Conservation (phyloP, 495 filamentous ascomycete genomes). For the Daldinia childiae region DNA sequence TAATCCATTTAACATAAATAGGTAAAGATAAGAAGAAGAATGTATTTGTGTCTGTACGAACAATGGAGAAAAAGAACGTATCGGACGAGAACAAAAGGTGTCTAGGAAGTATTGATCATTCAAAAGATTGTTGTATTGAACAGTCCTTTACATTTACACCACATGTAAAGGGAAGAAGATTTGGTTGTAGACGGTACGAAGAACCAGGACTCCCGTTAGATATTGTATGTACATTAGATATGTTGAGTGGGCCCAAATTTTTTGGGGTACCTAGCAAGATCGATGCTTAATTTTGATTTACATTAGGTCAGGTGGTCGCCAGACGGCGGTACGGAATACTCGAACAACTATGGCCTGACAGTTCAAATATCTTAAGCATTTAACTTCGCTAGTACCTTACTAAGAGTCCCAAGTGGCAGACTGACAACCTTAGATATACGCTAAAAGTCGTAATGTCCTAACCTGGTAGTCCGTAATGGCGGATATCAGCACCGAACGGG, state of each 20-base stretch:
- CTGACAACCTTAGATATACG: background rate
- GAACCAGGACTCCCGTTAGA: background rate
- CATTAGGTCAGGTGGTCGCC: slow-evolving; percentile 26
- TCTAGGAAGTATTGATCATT: background rate
- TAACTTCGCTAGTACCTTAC: background rate
- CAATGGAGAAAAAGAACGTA: slow-evolving; percentile 27
- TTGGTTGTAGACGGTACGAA: background rate
- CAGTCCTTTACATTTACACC: too few relatives aligned
- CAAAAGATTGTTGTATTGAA: background rate
- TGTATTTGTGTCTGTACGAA: background rate
- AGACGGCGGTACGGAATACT: slow-evolving; percentile 16
- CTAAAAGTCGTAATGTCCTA: background rate
- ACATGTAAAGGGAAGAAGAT: background rate
- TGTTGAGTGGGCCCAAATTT: slow-evolving; percentile 9
- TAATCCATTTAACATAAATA: background rate
- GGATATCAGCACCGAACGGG: background rate
- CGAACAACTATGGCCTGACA: background rate
- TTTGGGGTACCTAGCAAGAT: slow-evolving; percentile 4
- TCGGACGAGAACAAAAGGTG: slow-evolving; percentile 21
- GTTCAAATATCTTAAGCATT: background rate
- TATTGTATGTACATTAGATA: background rate
- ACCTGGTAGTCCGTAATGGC: slow-evolving; percentile 7
- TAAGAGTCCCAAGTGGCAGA: background rate
- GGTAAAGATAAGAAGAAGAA: background rate
- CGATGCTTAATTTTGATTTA: slow-evolving; percentile 34